A percentile compares a stretch with the other conserved stretches of the same genome.
Evolutionary conservation across 257 asterid species (phyloP).

Genomic region (Solanum piurae): DNA sequence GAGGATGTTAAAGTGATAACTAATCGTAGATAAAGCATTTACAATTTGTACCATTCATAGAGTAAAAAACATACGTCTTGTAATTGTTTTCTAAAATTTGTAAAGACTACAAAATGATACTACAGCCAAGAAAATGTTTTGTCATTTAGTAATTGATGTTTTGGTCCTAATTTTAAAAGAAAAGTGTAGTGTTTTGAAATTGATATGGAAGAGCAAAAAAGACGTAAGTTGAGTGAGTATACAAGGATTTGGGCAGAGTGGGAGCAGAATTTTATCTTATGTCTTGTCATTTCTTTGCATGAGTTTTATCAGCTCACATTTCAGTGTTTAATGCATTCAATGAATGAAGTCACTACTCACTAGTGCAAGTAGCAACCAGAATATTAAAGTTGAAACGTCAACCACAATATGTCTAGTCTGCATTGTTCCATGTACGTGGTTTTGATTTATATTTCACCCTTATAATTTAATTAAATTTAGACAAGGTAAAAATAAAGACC

Average conservation of each 20-base stretch:
- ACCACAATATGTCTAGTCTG: background rate
- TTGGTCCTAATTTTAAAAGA: background rate
- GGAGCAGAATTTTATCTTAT: background rate
- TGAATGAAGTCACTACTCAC: background rate
- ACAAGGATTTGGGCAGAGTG: background rate
- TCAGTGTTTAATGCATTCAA: background rate
- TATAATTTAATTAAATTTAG: no score
- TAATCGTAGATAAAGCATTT: background rate
- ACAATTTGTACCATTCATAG: background rate
- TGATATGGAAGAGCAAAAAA: background rate
- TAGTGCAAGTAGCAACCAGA: background rate
- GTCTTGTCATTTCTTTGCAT: background rate
- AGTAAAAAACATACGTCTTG: background rate
- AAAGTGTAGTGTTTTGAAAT: background rate
- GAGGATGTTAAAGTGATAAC: background rate
- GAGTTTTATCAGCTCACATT: background rate
- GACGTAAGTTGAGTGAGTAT: background rate
- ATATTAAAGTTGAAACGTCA: slow-evolving; percentile 3
- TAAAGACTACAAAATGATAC: background rate
- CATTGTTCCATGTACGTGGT: background rate
- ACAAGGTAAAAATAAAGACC: background rate
- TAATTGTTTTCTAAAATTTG: background rate
- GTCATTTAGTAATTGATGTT: background rate
- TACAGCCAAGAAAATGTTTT: background rate
- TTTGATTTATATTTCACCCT: background rate